Conservation (phyloP, 306 rosid species). For the Begonia masoniana region DNA sequence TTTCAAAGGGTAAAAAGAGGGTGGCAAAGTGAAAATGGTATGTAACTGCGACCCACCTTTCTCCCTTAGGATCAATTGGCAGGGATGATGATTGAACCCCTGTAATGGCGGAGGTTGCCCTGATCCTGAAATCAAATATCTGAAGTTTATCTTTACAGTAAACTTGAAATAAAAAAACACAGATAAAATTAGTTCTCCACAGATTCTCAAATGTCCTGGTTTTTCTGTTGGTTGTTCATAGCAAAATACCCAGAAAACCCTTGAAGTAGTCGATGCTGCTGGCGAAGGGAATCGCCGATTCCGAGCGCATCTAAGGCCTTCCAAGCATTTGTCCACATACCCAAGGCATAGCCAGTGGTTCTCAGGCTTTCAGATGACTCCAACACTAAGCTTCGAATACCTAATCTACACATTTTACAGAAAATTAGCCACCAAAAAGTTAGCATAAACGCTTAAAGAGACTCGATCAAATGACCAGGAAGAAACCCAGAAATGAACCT, state of each 20-base stretch:
- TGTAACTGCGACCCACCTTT: conserved; percentile 27
- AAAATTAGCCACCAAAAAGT: neutral
- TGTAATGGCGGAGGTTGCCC: conserved; percentile 24
- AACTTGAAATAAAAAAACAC: no score
- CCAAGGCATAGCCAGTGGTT: conserved; percentile 43
- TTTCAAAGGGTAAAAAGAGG: no score
- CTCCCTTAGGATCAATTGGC: conserved; percentile 18
- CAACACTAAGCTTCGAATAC: conserved; percentile 52
- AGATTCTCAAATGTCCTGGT: no score
- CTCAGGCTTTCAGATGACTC: conserved; percentile 53
- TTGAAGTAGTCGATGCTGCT: conserved; percentile 21
- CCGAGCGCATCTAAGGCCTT: conserved; percentile 66
- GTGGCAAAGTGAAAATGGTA: no score
- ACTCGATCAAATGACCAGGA: no score
- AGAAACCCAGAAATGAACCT: neutral
- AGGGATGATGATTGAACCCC: conserved; percentile 28
- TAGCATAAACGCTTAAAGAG: neutral
- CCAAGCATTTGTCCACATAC: conserved; percentile 66
- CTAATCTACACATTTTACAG: conserved; percentile 20
- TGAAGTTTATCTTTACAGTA: no score
- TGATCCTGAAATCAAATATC: conserved; percentile 27
- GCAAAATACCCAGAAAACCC: conserved; percentile 16
- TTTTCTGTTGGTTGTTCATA: no score
- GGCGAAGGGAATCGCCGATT: conserved; percentile 38
- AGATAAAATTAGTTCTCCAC: no score